phyloP scores from a whole-genome alignment of 495 filamentous ascomycete genomes.

The Penicillium coffeae region DNA sequence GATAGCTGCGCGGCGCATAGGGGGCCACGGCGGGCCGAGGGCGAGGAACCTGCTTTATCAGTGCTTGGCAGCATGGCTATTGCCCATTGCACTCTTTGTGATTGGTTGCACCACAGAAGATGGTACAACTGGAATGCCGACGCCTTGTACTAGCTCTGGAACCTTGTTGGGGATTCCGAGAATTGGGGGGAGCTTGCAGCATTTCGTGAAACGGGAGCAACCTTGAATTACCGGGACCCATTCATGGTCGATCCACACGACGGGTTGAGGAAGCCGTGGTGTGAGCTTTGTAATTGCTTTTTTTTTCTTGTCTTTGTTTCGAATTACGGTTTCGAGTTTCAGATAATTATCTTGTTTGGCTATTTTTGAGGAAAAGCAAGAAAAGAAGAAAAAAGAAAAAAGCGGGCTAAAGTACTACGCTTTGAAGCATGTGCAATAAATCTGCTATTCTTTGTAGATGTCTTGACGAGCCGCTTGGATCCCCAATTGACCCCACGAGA shows the following conservation, averaged over 20 bases:
- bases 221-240: neutral
- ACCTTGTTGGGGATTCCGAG: neutral
- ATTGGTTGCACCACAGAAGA: neutral
- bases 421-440: no score
- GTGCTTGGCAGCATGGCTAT: slow-evolving; percentile 9
- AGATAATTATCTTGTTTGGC: no score
- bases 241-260: neutral
- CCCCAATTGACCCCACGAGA: neutral
- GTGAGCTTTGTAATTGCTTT: neutral
- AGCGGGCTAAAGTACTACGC: no score
- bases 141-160: neutral
- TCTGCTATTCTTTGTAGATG: neutral
- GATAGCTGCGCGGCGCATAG: slow-evolving; percentile 6
- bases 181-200: neutral
- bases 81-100: neutral
- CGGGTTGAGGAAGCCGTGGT: no score
- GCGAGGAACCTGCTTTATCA: slow-evolving; percentile 9
- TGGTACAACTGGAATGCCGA: neutral
- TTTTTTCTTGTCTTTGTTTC: neutral
- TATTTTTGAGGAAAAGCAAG: no score
- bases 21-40: slow-evolving; percentile 8
- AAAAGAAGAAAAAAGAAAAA: no score
- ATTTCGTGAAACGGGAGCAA: neutral
- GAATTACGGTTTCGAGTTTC: neutral
- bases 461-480: neutral